Evolutionary conservation across 2,329 filamentous ascomycete species (phyloP).

Genomic region (Zymoseptoria brevis): DNA sequence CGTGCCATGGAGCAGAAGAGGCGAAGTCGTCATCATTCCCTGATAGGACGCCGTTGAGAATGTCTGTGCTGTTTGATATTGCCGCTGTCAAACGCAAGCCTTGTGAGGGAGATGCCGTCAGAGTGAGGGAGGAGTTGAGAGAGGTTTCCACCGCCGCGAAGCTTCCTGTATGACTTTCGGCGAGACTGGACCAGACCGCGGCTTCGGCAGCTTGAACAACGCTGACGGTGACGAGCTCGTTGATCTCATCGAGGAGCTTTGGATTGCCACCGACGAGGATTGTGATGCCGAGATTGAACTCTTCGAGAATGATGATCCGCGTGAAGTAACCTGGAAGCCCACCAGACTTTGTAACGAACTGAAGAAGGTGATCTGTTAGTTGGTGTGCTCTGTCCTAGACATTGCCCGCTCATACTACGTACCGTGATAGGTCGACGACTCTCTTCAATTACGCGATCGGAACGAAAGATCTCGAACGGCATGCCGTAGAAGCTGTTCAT

Average conservation of each 20-base stretch:
- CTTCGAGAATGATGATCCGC: slow-evolving; percentile 34
- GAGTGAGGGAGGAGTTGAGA: slow-evolving; percentile 20
- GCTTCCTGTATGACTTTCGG: slow-evolving; percentile 11
- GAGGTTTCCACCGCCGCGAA: slow-evolving; percentile 8
- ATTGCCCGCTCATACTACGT: too few relatives aligned
- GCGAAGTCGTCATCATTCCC: neutral
- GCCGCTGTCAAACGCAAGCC: slow-evolving; percentile 18
- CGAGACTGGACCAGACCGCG: slow-evolving; percentile 15
- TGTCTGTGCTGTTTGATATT: slow-evolving; percentile 23
- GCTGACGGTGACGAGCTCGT: slow-evolving; percentile 24
- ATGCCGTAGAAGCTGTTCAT: slow-evolving; percentile 38
- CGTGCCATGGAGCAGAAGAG: slow-evolving; percentile 10
- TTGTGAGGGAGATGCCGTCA: slow-evolving; percentile 11
- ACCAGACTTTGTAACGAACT: slow-evolving; percentile 39
- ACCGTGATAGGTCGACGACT: slow-evolving; percentile 32
- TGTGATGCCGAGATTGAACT: slow-evolving; percentile 39
- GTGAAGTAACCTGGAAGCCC: slow-evolving; percentile 37
- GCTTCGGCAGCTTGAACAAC: slow-evolving; percentile 31
- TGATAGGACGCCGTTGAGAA: slow-evolving; percentile 10
- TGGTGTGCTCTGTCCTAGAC: neutral
- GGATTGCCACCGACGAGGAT: slow-evolving; percentile 31
- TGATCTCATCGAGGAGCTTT: slow-evolving; percentile 12
- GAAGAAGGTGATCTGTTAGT: neutral
- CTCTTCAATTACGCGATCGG: slow-evolving; percentile 31
- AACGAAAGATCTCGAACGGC: slow-evolving; percentile 43